Conservation (phyloP, 2,329 filamentous ascomycete species). For the Nannizziopsis arthrosporioides region DNA sequence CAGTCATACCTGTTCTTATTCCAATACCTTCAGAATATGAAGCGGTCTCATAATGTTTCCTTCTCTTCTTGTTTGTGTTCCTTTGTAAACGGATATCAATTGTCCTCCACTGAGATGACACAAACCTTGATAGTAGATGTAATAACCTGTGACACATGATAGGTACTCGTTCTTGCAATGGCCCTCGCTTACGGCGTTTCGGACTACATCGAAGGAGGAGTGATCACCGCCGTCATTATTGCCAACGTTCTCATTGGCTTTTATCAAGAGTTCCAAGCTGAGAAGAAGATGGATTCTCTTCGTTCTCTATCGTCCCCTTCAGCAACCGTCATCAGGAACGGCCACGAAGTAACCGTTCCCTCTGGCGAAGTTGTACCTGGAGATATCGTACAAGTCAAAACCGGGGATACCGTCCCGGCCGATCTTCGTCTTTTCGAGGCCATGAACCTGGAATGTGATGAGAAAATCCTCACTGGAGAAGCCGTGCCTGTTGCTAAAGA, state of each 20-base stretch:
- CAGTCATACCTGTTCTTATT: neutral
- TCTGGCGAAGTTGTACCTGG: constrained; percentile 50
- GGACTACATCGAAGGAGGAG: constrained; percentile 48
- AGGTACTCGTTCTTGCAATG: constrained; percentile 68
- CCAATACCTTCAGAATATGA: neutral
- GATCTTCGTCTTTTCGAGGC: constrained; percentile 45
- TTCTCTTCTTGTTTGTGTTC: neutral
- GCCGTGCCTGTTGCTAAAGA: constrained; percentile 49
- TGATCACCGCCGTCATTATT: constrained; percentile 48
- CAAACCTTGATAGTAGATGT: constrained; percentile 1
- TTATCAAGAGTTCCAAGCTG: constrained; percentile 48
- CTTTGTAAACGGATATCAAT: neutral
- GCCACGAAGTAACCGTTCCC: constrained; percentile 41
- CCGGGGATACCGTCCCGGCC: constrained; percentile 48
- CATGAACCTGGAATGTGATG: constrained; percentile 65
- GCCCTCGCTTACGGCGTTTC: constrained; percentile 46
- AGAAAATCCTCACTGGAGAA: constrained; percentile 51
- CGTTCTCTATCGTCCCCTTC: constrained; percentile 45
- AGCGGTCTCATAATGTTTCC: too few relatives aligned
- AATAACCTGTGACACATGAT: constrained; percentile 13
- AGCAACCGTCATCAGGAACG: constrained; percentile 46
- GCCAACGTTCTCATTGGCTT: constrained; percentile 49
- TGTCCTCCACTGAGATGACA: neutral
- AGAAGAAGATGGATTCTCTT: constrained; percentile 49
- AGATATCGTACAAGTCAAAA: constrained; percentile 42